These are phyloP conservation scores for Penicillium alfredii DNA, from an alignment of 495 filamentous ascomycete genomes.

Conservation along the genomic window DNA sequence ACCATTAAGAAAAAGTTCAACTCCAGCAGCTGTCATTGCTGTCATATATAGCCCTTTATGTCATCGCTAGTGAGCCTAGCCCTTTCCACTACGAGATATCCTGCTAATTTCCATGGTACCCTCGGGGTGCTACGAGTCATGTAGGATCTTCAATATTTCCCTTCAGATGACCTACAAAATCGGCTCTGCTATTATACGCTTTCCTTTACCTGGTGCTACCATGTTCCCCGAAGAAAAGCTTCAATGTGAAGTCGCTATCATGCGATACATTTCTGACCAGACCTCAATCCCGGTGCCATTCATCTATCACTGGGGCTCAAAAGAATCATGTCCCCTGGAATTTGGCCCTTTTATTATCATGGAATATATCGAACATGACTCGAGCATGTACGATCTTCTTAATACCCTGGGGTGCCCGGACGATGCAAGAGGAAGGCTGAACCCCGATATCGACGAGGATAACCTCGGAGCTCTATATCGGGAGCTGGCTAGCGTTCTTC, in stretches of 20 bases:
- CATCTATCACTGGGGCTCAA: conserved; percentile 29
- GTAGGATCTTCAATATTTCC: conserved; percentile 13
- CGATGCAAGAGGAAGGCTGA: conserved; percentile 17
- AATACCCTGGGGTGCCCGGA: conserved; percentile 14
- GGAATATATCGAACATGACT: conserved; percentile 32
- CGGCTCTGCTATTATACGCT: conserved; percentile 7
- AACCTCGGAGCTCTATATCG: conserved; percentile 27
- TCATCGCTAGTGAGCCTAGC: too few species aligned
- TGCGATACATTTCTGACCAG: conserved; percentile 34
- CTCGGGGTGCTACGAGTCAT: too few species aligned
- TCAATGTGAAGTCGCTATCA: conserved; percentile 36
- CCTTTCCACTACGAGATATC: too few species aligned
- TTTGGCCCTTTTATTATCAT: conserved; percentile 38
- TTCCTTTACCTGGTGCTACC: conserved; percentile 11
- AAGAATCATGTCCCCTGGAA: conserved; percentile 12
- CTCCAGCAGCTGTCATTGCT: too few species aligned
- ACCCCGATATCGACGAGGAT: conserved; percentile 25
- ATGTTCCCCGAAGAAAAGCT: conserved; percentile 35
- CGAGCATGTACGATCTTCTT: conserved; percentile 25
- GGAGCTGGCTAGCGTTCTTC: conserved; percentile 29
- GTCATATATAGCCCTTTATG: too few species aligned
- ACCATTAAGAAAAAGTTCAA: too few species aligned
- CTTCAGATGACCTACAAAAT: conserved; percentile 9
- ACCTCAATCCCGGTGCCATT: conserved; percentile 35
- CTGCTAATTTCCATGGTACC: too few species aligned